phyloP scores from a whole-genome alignment of 805 yeast genomes.

The Saturnispora serradocipensis region DNA sequence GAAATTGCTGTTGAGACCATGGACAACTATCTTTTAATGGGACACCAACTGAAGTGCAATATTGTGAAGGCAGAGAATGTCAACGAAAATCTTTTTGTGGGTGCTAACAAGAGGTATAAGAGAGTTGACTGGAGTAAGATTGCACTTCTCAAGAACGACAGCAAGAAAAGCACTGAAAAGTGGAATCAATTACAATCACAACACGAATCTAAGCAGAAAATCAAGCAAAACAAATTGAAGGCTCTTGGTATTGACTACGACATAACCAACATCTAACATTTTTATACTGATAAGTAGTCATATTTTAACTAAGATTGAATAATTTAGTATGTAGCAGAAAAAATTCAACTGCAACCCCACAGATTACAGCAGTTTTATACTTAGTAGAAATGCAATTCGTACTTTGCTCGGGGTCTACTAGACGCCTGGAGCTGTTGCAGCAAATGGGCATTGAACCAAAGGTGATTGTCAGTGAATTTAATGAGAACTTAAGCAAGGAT shows the following conservation, averaged over 20 bases:
- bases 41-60: conserved; percentile 66
- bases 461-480: conserved; percentile 58
- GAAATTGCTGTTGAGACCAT: conserved; percentile 86
- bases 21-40: conserved; percentile 87
- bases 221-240: conserved; percentile 41
- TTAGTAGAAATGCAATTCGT: conserved; percentile 31
- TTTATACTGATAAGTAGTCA: not conserved
- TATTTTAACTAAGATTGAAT: not conserved
- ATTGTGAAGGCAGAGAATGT: conserved; percentile 47
- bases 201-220: conserved; percentile 32
- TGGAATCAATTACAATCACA: conserved; percentile 47
- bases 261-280: conserved; percentile 16
- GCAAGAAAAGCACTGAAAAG: conserved; percentile 44
- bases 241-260: conserved; percentile 51
- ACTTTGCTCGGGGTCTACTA: conserved; percentile 78
- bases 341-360: conserved; percentile 20
- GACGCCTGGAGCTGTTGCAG: conserved; percentile 62
- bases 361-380: conserved; percentile 19
- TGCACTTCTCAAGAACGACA: conserved; percentile 43
- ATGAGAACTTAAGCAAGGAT: conserved; percentile 56
- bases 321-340: conserved; percentile 4
- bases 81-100: conserved; percentile 50
- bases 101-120: conserved; percentile 46
- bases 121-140: conserved; percentile 52
- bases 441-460: conserved; percentile 44